phyloP scores from a whole-genome alignment of 129 eudicot species.

The Pittosporum tobira region DNA sequence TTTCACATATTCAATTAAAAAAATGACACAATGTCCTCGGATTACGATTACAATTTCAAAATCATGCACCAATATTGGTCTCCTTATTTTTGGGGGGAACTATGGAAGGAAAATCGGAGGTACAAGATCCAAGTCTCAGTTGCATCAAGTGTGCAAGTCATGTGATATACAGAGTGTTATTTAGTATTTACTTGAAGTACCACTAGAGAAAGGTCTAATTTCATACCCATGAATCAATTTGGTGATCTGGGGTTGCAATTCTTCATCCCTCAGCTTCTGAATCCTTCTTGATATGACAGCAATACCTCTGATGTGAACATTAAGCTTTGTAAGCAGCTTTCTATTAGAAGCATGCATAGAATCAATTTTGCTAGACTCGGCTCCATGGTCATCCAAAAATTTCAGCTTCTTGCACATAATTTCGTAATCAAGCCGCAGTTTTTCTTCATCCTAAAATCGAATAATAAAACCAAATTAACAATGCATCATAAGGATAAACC shows the following conservation, averaged over 20 bases:
- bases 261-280: constrained; percentile 78
- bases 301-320: constrained; percentile 62
- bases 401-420: constrained; percentile 68
- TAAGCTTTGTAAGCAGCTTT: constrained; percentile 55
- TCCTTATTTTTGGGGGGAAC: too few relatives aligned
- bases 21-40: too few relatives aligned
- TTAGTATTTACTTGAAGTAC: too few relatives aligned
- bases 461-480: constrained; percentile 30
- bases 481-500: not conserved
- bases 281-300: constrained; percentile 69
- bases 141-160: too few relatives aligned
- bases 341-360: constrained; percentile 60
- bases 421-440: constrained; percentile 61
- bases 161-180: too few relatives aligned
- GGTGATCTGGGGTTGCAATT: constrained; percentile 74
- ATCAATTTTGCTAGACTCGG: constrained; percentile 72
- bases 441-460: constrained; percentile 84
- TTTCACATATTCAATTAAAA: too few relatives aligned
- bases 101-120: too few relatives aligned
- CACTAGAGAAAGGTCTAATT: not conserved
- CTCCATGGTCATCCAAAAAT: constrained; percentile 66
- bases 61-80: too few relatives aligned
- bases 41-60: too few relatives aligned
- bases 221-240: constrained; percentile 78
- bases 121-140: too few relatives aligned